Percentiles rank a stretch among this genome's conserved stretches.
Evolutionary conservation across 73 alveolate genomes (phyloP).

Genomic region (Paramecium biaurelia): DNA sequence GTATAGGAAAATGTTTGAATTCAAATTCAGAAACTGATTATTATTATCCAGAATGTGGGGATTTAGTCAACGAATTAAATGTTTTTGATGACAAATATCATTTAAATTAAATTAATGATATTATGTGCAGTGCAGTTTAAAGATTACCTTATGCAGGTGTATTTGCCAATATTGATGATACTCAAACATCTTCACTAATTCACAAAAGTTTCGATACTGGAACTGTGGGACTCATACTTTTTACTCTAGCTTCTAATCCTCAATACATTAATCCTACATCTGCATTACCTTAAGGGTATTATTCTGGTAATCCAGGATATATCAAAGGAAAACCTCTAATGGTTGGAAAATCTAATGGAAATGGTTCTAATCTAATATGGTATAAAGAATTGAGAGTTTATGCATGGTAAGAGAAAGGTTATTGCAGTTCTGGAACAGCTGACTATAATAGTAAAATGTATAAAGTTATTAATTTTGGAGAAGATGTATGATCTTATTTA

Average conservation of each 20-base stretch:
- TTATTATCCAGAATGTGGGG: neutral
- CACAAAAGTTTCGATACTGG: neutral
- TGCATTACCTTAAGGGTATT: neutral
- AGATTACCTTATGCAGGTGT: slow-evolving; percentile 31
- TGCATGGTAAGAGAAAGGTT: neutral
- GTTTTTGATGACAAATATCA: neutral
- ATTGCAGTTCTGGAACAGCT: neutral
- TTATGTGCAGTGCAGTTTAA: neutral
- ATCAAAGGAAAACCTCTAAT: neutral
- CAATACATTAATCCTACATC: neutral
- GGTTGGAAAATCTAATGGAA: neutral
- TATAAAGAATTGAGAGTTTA: neutral
- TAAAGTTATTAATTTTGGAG: neutral
- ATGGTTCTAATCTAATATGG: neutral
- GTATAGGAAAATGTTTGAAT: neutral
- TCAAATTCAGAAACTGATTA: neutral
- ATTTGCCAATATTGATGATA: neutral
- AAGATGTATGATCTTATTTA: neutral
- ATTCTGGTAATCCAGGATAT: slow-evolving; percentile 39
- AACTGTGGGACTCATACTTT: neutral
- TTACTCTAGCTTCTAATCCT: neutral
- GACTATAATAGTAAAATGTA: neutral
- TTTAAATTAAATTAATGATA: neutral
- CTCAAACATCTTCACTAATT: neutral
- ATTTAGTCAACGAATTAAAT: neutral